These are phyloP conservation scores for Fagus crenata DNA, from an alignment of 306 rosid species.

Conservation along the genomic window DNA sequence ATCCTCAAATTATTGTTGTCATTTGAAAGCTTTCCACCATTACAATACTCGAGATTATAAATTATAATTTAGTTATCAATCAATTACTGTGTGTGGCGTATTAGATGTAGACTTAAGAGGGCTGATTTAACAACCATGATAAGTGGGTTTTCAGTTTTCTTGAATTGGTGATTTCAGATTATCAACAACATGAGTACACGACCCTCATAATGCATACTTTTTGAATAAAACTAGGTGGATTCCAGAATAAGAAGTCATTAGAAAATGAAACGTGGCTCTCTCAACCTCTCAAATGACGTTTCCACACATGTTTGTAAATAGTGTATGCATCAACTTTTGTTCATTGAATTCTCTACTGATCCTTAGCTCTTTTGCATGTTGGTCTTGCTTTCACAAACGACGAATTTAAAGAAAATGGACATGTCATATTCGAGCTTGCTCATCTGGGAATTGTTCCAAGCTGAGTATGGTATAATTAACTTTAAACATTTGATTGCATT, in stretches of 20 bases:
- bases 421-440: too few species aligned
- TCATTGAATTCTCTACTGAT: too few species aligned
- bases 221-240: too few species aligned
- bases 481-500: too few species aligned
- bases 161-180: too few species aligned
- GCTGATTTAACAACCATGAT: background rate
- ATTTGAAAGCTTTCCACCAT: constrained; percentile 2
- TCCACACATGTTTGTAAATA: background rate
- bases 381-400: background rate
- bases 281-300: background rate
- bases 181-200: too few species aligned
- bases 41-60: background rate
- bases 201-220: too few species aligned
- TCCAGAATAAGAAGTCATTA: background rate
- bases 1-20: background rate
- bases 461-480: too few species aligned
- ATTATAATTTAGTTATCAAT: too few species aligned
- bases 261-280: background rate
- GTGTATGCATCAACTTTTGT: background rate
- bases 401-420: background rate
- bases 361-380: background rate
- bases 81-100: background rate
- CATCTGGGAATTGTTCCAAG: too few species aligned
- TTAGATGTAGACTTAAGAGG: background rate
- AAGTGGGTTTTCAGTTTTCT: too few species aligned